A percentile compares a stretch with the other conserved stretches of the same genome.
Conservation (phyloP, 306 rosid genomes). For the Sicyos edulis region DNA sequence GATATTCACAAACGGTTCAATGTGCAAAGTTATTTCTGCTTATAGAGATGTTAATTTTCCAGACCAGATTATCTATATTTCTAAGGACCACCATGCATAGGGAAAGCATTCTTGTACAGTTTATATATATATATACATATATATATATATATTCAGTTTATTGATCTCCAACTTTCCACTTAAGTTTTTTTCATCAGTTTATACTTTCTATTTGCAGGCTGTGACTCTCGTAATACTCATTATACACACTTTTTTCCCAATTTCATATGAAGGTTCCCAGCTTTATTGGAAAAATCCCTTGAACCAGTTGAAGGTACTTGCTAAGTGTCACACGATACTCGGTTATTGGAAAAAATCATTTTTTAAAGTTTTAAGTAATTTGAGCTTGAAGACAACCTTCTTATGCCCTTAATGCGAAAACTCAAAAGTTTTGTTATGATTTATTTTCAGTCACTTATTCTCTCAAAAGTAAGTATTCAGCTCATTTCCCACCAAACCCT, state of each 20-base stretch:
- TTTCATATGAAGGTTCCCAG: slow-evolving; percentile 58
- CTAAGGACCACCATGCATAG: neutral
- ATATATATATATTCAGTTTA: neutral
- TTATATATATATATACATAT: too few relatives aligned
- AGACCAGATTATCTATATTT: neutral
- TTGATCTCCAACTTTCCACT: slow-evolving; percentile 1
- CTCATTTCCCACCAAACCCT: neutral
- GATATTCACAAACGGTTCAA: neutral
- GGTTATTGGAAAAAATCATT: neutral
- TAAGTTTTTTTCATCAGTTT: slow-evolving; percentile 17
- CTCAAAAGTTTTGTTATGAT: neutral
- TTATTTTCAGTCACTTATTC: neutral
- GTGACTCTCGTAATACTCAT: slow-evolving; percentile 50
- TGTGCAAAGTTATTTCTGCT: neutral
- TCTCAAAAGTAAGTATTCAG: too few relatives aligned
- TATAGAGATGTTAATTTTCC: neutral
- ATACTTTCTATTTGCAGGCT: slow-evolving; percentile 45
- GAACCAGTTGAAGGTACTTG: slow-evolving; percentile 67
- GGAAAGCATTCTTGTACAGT: neutral
- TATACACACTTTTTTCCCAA: slow-evolving; percentile 65
- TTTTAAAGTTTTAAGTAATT: too few relatives aligned
- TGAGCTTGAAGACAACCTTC: neutral
- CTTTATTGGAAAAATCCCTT: slow-evolving; percentile 59
- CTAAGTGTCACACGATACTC: slow-evolving; percentile 7
- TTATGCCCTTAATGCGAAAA: neutral